Base-by-base conservation (phyloP, 2,329 filamentous ascomycete genomes). In the Alternaria burnsii region DNA sequence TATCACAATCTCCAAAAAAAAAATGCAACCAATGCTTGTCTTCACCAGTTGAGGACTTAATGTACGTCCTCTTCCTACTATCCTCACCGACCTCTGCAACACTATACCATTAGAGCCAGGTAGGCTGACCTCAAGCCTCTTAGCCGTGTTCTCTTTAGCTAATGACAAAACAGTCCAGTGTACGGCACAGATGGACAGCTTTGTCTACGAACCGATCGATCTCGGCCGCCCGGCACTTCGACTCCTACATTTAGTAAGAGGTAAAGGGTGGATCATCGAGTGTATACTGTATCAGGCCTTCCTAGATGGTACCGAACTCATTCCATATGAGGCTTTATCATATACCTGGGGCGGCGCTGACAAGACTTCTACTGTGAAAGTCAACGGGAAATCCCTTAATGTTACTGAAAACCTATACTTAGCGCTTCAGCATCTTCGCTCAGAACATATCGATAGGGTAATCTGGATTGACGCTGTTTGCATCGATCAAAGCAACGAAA, bases 401-500 rank as follows among this genome's bases (percentile, higher is more conserved):
- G 3, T 40, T 12, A 40, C 38, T 11, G 9, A 20, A 5, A 40
- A 40, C 38, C 38, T 40, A 4, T 0, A 40, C 38, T 20, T 1
- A 3, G 38, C 38, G 1, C 18, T 40, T 20, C n/a, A 40, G 3
- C n/a, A 20, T 6, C 18, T 40, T 40, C 38, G 38, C 18, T 40
- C 9, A 1, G 38, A 40, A 20, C 1, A 3, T 1, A 2, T 5
- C 20, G 38, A 40, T 5, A 40, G 1, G 10, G 4, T 6, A 12
- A 1, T 6, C 72, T 38, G 16, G 34, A 3, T 38, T 5, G 16
- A 38, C 2, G 34, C 34, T 38, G 18, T 38, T 1, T 38, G 72
- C 18, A 72, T 76, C 34, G 54, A 75, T 47, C 74, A 76, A 60
- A 36, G 26, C 2, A 62, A 74, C 38, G 16, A 48, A 1, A 51